Base-by-base conservation (phyloP, 2,329 filamentous ascomycete species). In the Penicillium sp. region DNA sequence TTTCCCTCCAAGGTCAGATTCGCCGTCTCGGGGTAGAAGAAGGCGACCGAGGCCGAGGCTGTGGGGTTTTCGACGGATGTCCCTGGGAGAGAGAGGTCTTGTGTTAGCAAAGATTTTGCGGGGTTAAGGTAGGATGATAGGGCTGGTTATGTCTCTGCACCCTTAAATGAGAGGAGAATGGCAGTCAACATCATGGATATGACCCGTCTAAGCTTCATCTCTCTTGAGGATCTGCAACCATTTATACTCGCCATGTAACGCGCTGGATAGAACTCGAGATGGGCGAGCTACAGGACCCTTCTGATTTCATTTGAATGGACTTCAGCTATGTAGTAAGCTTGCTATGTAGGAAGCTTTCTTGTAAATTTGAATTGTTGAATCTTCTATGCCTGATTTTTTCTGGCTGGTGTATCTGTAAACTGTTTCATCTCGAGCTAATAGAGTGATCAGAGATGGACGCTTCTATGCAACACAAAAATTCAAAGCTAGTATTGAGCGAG, bases 21-120 rank as follows among this genome's bases (percentile, higher is more conserved):
- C 16, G 73, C 70, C 0, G 78, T 81, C 58, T 81, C 79, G 9
- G 78, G 78, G 50, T 77, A 79, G 64, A 82, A 82, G 68, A 83
- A 82, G 2, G 80, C 74, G 14, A 83, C 77, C 36, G 79, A 79
- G 0, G 79, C 81, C 16, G 75, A 75, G 0, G 78, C 72, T 7
- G 80, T 81, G 7, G 71, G 66, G 40, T 77, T 76, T 22, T 76
- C 40, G 40, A 24, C 9, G 40, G 19, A 43, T 43, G 40, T 43
- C 22, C 19, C 40, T 43, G 40, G 24, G 24, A 27, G 6, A 27
- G 40, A 40, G 10, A 24, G 9, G n/a, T 22, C 6, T 10, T 22
- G 10, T 3, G 18, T 22, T 14, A 24, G 40, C 13, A 2, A 10
- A 5, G 11, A 24, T 5, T 24, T 43, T 22, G n/a, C 37, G n/a